phyloP scores from a whole-genome alignment of 1,284 basidiomycete genomes.

The Ganoderma leucocontextum region DNA sequence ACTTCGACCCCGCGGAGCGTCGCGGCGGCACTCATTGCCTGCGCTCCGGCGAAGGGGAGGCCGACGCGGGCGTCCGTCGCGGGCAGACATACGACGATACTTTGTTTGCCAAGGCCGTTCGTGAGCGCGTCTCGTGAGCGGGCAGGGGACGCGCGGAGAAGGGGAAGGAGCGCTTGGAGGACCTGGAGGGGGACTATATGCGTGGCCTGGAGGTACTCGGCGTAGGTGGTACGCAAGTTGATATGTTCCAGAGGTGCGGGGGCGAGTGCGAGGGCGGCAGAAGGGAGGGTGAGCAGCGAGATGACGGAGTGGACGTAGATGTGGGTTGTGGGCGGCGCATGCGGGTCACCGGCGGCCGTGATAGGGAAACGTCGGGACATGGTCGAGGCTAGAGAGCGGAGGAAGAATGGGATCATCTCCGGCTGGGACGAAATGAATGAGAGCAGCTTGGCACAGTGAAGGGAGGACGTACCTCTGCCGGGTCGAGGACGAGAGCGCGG shows the following conservation, averaged over 20 bases:
- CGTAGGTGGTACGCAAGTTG: conserved; percentile 66
- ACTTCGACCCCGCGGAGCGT: conserved; percentile 75
- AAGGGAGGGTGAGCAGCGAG: conserved; percentile 70
- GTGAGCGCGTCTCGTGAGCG: conserved; percentile 53
- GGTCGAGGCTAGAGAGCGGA: conserved; percentile 79
- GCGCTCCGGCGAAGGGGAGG: conserved; percentile 70
- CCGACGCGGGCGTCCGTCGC: conserved; percentile 74
- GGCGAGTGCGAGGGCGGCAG: conserved; percentile 43
- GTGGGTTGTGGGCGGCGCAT: conserved; percentile 65
- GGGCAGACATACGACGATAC: conserved; percentile 75
- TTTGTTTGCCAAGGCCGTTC: conserved; percentile 57
- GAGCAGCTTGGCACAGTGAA: conserved; percentile 6
- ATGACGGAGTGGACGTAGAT: conserved; percentile 77
- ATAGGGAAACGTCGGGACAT: conserved; percentile 85
- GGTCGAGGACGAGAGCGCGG: conserved; percentile 80
- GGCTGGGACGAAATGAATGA: conserved; percentile 52
- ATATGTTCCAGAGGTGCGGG: conserved; percentile 76
- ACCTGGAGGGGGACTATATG: conserved; percentile 79
- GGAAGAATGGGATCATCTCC: conserved; percentile 73
- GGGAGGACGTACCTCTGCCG: conserved; percentile 62
- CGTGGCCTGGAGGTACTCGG: conserved; percentile 73
- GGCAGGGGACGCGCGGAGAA: conserved; percentile 69
- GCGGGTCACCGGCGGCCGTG: conserved; percentile 79
- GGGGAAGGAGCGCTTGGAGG: conserved; percentile 78
- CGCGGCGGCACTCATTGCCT: conserved; percentile 76